These are phyloP conservation scores for Suillus luteus DNA, from an alignment of 768 basidiomycete genomes.

Conservation along the genomic window DNA sequence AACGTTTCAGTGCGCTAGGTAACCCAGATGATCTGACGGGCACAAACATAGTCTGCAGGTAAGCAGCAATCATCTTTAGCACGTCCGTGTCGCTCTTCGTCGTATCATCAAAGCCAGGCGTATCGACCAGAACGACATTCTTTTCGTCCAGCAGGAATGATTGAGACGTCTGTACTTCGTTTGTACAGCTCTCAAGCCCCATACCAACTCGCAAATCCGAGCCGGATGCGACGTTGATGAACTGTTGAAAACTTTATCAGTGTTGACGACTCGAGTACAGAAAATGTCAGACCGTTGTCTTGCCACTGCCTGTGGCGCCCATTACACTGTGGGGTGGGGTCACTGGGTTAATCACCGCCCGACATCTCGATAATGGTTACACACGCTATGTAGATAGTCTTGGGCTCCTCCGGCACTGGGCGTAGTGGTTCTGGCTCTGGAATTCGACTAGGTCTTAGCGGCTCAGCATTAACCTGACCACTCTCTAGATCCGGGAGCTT, in stretches of 20 bases:
- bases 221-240: conserved; percentile 39
- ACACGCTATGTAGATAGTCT: conserved; percentile 18
- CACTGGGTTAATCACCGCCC: conserved; percentile 4
- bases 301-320: conserved; percentile 23
- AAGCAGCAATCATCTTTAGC: conserved; percentile 50
- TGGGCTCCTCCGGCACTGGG: conserved; percentile 1
- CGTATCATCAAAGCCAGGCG: conserved; percentile 65
- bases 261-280: neutral
- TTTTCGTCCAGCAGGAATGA: conserved; percentile 33
- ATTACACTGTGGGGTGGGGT: conserved; percentile 16
- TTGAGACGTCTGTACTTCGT: conserved; percentile 32
- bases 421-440: neutral
- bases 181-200: conserved; percentile 39
- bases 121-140: conserved; percentile 55
- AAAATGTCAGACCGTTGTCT: conserved; percentile 18
- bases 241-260: conserved; percentile 24
- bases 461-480: neutral
- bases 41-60: conserved; percentile 35
- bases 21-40: neutral
- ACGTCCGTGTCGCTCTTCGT: conserved; percentile 50
- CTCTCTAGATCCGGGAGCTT: neutral
- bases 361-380: conserved; percentile 4
- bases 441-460: neutral
- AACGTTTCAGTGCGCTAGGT: conserved; percentile 15
- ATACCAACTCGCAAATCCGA: conserved; percentile 34